These are phyloP conservation scores for Paecilomyces formosus DNA, from an alignment of 2,329 filamentous ascomycete species.

Conservation along the genomic window DNA sequence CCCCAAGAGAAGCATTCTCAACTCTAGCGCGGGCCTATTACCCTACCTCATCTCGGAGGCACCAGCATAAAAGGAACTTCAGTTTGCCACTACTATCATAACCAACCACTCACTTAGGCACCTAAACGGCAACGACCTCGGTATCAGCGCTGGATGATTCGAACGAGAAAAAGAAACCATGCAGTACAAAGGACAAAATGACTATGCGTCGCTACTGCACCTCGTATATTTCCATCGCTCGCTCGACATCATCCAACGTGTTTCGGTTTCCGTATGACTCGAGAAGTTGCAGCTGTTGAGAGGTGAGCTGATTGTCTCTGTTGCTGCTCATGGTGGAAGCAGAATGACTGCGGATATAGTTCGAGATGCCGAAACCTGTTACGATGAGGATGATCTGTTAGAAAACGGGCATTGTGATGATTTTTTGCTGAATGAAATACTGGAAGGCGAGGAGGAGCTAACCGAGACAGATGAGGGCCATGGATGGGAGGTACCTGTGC, in stretches of 20 bases:
- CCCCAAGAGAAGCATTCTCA: background rate
- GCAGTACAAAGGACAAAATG: background rate
- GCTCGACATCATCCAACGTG: conserved; percentile 36
- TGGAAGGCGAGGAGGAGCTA: background rate
- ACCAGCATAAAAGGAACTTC: background rate
- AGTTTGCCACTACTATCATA: background rate
- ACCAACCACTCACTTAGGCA: background rate
- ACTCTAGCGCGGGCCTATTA: background rate
- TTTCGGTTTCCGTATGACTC: conserved; percentile 40
- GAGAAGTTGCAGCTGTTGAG: conserved; percentile 31
- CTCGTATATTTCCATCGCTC: conserved; percentile 38
- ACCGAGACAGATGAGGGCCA: background rate
- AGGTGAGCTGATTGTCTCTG: conserved; percentile 20
- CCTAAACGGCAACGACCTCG: background rate
- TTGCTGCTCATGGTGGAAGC: conserved; percentile 6
- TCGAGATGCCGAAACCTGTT: conserved; percentile 18
- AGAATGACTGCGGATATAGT: conserved; percentile 10
- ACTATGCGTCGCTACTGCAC: conserved; percentile 20
- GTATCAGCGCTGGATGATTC: background rate
- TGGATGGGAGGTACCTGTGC: background rate
- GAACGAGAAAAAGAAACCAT: background rate
- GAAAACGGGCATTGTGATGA: background rate
- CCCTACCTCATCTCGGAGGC: too few relatives aligned
- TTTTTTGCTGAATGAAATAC: conserved; percentile 1
- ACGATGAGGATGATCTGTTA: conserved; percentile 1